phyloP scores from a whole-genome alignment of 2,329 filamentous ascomycete genomes.

The Arthrinium phaeospermum region DNA sequence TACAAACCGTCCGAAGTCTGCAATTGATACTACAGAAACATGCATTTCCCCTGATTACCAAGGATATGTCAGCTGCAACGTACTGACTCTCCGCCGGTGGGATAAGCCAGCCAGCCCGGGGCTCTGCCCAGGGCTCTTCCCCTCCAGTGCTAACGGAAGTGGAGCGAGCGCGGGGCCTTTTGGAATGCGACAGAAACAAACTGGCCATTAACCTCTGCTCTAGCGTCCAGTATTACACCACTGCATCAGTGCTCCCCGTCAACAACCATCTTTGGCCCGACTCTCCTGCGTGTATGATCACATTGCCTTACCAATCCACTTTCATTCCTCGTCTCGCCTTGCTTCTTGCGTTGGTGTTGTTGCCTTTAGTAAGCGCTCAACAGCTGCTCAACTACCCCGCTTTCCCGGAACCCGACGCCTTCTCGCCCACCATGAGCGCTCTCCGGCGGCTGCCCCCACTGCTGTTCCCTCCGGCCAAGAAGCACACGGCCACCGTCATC shows the following conservation, averaged over 20 bases:
- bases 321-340: background rate
- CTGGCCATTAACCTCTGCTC: background rate
- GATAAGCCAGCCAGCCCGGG: background rate
- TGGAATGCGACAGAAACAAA: slow-evolving; percentile 9
- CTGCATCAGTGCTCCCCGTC: background rate
- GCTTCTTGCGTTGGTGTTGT: background rate
- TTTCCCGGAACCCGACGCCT: background rate
- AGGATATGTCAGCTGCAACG: slow-evolving; percentile 36
- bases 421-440: slow-evolving; percentile 27
- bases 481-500: slow-evolving; percentile 93
- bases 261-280: background rate
- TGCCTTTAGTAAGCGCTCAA: slow-evolving; percentile 1
- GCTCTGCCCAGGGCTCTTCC: background rate
- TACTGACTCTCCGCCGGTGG: background rate
- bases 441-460: slow-evolving; percentile 35
- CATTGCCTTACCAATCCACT: slow-evolving; percentile 1
- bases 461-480: slow-evolving; percentile 36
- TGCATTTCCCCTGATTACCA: slow-evolving; percentile 33
- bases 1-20: background rate
- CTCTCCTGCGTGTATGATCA: slow-evolving; percentile 2
- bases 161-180: background rate
- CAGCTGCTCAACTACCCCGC: slow-evolving; percentile 5
- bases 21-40: background rate
- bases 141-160: background rate
- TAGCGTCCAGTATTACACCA: slow-evolving; percentile 1